phyloP scores from a whole-genome alignment of 495 filamentous ascomycete species.

The Wilcoxina mikolae region DNA sequence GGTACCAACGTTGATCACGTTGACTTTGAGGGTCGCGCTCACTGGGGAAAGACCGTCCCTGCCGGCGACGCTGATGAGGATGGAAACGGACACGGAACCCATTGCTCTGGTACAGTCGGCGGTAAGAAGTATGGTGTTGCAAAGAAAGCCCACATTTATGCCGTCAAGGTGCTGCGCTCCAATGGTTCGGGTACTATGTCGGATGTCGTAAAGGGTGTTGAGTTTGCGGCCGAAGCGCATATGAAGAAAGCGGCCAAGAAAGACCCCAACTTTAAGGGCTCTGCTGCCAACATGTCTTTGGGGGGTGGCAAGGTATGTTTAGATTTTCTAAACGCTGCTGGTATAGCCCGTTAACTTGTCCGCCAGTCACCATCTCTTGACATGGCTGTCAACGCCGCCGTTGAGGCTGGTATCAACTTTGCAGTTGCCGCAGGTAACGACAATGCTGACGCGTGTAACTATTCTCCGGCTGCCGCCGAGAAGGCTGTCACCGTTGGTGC shows the following conservation, averaged over 20 bases:
- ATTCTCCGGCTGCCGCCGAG: slow-evolving; percentile 89
- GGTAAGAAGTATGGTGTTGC: slow-evolving; percentile 98
- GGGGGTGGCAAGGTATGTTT: slow-evolving; percentile 66
- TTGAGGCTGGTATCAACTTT: slow-evolving; percentile 82
- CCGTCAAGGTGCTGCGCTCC: slow-evolving; percentile 94
- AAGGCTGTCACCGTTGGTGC: slow-evolving; percentile 95
- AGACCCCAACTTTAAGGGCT: slow-evolving; percentile 93
- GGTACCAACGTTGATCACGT: slow-evolving; percentile 87
- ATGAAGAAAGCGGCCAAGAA: slow-evolving; percentile 59
- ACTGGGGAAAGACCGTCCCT: slow-evolving; percentile 95
- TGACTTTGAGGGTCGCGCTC: slow-evolving; percentile 90
- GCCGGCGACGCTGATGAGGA: slow-evolving; percentile 67
- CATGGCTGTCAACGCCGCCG: slow-evolving; percentile 83
- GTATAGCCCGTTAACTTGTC: slow-evolving; percentile 5
- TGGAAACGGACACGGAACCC: slow-evolving; percentile 97
- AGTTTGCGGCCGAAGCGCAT: slow-evolving; percentile 78
- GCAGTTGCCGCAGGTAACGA: slow-evolving; percentile 97
- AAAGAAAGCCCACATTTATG: slow-evolving; percentile 93
- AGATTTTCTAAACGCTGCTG: neutral
- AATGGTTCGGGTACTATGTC: slow-evolving; percentile 98
- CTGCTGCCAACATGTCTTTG: slow-evolving; percentile 96
- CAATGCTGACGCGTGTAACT: slow-evolving; percentile 96
- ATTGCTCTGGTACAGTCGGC: slow-evolving; percentile 95
- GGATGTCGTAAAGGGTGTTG: slow-evolving; percentile 95
- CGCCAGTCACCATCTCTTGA: slow-evolving; percentile 63